phyloP scores from a whole-genome alignment of 2,329 filamentous ascomycete genomes.

The Trichoderma cornu-damae region DNA sequence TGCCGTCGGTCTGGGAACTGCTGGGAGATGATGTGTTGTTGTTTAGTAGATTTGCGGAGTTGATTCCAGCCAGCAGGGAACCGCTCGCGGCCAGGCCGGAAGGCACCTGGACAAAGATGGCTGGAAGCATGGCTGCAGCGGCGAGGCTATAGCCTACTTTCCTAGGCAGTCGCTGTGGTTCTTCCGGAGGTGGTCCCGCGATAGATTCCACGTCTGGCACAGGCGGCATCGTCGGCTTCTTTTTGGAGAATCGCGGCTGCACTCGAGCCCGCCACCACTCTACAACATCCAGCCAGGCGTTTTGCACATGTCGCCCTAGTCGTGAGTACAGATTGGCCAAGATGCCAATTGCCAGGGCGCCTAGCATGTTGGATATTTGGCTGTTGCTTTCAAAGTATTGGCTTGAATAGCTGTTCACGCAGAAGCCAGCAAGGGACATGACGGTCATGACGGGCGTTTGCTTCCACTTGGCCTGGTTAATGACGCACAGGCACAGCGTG shows the following conservation, averaged over 20 bases:
- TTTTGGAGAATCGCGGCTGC: constrained; percentile 31
- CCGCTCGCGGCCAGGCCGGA: constrained; percentile 57
- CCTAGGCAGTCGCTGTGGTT: constrained; percentile 32
- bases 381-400: constrained; percentile 62
- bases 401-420: constrained; percentile 68
- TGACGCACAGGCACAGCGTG: constrained; percentile 67
- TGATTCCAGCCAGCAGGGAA: constrained; percentile 54
- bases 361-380: constrained; percentile 72
- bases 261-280: constrained; percentile 49
- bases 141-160: constrained; percentile 69
- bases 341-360: constrained; percentile 70
- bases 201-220: constrained; percentile 33
- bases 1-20: constrained; percentile 34
- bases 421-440: constrained; percentile 69
- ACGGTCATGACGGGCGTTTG: constrained; percentile 71
- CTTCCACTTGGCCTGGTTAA: constrained; percentile 77
- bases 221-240: constrained; percentile 28
- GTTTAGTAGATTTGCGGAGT: constrained; percentile 51
- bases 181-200: constrained; percentile 23
- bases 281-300: constrained; percentile 44
- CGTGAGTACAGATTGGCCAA: constrained; percentile 75
- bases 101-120: constrained; percentile 70
- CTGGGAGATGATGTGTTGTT: constrained; percentile 30
- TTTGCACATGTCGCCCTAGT: constrained; percentile 54
- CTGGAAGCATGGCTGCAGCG: constrained; percentile 78